Evolutionary conservation across 495 filamentous ascomycete species (phyloP).

Genomic region (Penicillium diatomitis): DNA sequence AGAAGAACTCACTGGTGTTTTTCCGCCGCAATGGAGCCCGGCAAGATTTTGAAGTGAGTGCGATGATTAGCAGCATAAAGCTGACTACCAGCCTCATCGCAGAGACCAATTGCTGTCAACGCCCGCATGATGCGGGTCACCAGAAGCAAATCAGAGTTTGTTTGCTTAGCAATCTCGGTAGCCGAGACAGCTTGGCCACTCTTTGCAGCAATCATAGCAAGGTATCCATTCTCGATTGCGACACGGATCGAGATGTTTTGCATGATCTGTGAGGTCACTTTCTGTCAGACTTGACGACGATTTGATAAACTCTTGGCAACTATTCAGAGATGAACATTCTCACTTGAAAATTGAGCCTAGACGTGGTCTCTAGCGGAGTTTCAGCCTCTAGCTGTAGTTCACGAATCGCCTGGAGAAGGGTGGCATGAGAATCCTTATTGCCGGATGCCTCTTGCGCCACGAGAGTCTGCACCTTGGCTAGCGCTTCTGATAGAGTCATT

Average conservation of each 20-base stretch:
- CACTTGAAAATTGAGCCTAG: slow-evolving; percentile 18
- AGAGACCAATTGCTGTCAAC: slow-evolving; percentile 13
- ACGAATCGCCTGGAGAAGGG: slow-evolving; percentile 12
- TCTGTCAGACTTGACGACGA: neutral
- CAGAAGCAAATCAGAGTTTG: slow-evolving; percentile 5
- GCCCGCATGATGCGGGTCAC: neutral
- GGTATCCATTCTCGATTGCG: slow-evolving; percentile 6
- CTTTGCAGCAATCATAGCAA: slow-evolving; percentile 2
- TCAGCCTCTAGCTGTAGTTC: slow-evolving; percentile 15
- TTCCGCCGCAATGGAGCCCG: slow-evolving; percentile 15
- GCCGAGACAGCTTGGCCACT: slow-evolving; percentile 2
- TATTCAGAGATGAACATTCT: neutral
- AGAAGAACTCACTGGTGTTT: slow-evolving; percentile 14
- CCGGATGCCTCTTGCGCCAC: slow-evolving; percentile 9
- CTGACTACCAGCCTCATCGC: slow-evolving; percentile 14
- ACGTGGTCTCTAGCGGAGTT: slow-evolving; percentile 13
- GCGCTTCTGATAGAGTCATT: slow-evolving; percentile 4
- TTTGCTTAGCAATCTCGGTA: neutral
- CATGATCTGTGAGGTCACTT: neutral
- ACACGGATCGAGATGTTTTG: slow-evolving; percentile 5
- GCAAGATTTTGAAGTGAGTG: slow-evolving; percentile 13
- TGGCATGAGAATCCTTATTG: slow-evolving; percentile 7
- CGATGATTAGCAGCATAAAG: slow-evolving; percentile 14
- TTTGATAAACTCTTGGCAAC: neutral
- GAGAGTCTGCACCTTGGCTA: slow-evolving; percentile 12